Conservation (phyloP, 768 basidiomycete genomes). For the Suillus tomentosus region DNA sequence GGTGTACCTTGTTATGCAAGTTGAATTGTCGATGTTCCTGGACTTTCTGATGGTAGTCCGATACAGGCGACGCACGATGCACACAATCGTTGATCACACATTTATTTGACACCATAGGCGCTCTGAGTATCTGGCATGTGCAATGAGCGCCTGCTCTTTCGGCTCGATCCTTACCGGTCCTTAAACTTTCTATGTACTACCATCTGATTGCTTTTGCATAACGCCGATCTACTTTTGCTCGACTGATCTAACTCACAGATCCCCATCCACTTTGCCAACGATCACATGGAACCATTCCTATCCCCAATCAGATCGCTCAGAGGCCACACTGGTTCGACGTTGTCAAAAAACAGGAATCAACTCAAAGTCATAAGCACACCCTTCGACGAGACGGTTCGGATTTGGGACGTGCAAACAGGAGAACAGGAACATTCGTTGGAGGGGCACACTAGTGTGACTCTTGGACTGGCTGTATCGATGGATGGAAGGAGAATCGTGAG, state of each 20-base stretch:
- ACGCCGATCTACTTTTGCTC: neutral
- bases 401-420: neutral
- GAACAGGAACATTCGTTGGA: neutral
- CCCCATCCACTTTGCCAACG: neutral
- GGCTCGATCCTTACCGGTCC: neutral
- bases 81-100: neutral
- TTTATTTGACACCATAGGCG: too few relatives aligned
- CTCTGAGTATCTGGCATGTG: neutral
- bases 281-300: neutral
- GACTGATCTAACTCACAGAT: neutral
- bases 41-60: too few relatives aligned
- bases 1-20: too few relatives aligned
- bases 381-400: neutral
- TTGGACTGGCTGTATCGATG: neutral
- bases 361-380: neutral
- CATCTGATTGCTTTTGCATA: neutral
- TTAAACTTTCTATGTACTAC: neutral
- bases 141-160: neutral
- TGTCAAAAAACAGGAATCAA: neutral
- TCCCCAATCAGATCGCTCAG: neutral
- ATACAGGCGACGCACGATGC: too few relatives aligned
- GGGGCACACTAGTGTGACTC: neutral
- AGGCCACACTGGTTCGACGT: neutral
- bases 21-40: too few relatives aligned
- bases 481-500: neutral